A percentile compares a stretch with the other conserved stretches of the same genome.
phyloP scores from a whole-genome alignment of 2,329 filamentous ascomycete genomes.

The Aureobasidium sp. region DNA sequence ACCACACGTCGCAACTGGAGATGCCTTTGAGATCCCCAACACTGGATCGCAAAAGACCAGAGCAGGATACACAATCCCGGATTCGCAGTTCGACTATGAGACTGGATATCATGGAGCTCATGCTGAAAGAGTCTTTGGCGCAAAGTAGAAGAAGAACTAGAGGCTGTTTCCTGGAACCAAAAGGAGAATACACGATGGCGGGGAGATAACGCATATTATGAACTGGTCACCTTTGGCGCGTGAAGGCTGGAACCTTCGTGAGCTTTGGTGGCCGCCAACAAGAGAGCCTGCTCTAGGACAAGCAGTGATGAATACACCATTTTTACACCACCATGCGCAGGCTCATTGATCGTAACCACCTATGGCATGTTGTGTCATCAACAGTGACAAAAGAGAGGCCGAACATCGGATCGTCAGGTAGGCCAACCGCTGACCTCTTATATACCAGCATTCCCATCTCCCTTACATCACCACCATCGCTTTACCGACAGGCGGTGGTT shows the following conservation, averaged over 20 bases:
- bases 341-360: background rate
- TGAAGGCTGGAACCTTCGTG: background rate
- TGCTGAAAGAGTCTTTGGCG: conserved; percentile 14
- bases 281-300: background rate
- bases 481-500: background rate
- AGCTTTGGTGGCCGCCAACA: background rate
- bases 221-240: background rate
- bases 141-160: background rate
- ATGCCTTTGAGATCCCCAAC: conserved; percentile 25
- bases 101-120: conserved; percentile 31
- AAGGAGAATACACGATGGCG: background rate
- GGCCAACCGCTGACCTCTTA: background rate
- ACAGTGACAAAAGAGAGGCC: background rate
- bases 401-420: background rate
- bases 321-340: background rate
- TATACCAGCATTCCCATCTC: background rate
- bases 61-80: conserved; percentile 31
- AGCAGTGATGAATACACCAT: background rate
- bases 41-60: conserved; percentile 13
- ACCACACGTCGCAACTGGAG: conserved; percentile 17
- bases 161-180: background rate
- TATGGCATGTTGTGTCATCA: background rate
- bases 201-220: background rate
- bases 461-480: background rate
- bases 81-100: conserved; percentile 36